These are phyloP conservation scores for Fomitopsis pinicola DNA, from an alignment of 1,284 basidiomycete genomes.

Conservation along the genomic window DNA sequence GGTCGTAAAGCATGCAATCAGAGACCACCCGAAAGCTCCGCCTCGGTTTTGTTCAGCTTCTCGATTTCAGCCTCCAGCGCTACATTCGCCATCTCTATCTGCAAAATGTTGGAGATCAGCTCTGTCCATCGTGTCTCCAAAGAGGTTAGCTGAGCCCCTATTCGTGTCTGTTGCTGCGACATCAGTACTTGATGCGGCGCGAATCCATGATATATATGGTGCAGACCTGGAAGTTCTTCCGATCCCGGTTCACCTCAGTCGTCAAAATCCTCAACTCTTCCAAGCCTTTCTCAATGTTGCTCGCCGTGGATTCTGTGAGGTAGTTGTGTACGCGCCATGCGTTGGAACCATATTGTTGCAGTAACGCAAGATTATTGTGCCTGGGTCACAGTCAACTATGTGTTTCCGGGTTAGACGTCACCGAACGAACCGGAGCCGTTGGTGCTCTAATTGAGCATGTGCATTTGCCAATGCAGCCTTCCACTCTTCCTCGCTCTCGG, in stretches of 20 bases:
- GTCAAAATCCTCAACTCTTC: conserved; percentile 73
- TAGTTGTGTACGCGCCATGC: conserved; percentile 92
- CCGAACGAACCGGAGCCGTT: conserved; percentile 67
- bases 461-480: conserved; percentile 74
- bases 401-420: background rate
- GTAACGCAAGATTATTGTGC: conserved; percentile 79
- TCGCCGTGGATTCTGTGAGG: conserved; percentile 74
- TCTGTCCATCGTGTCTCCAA: conserved; percentile 88
- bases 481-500: conserved; percentile 78
- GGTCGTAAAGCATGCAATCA: conserved; percentile 7
- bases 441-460: conserved; percentile 86
- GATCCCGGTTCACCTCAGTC: conserved; percentile 79
- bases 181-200: background rate
- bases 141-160: conserved; percentile 73
- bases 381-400: conserved; percentile 33
- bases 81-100: conserved; percentile 90
- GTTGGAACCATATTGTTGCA: conserved; percentile 88
- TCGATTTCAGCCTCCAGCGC: conserved; percentile 75
- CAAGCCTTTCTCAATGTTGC: conserved; percentile 67
- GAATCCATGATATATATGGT: too few relatives aligned
- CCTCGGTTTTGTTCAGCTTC: conserved; percentile 50
- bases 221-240: conserved; percentile 80
- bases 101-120: conserved; percentile 80
- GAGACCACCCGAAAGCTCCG: conserved; percentile 48
- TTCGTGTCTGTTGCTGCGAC: conserved; percentile 47